Conservation (phyloP, 805 yeast genomes). For the Yarrowia phangngaensis region DNA sequence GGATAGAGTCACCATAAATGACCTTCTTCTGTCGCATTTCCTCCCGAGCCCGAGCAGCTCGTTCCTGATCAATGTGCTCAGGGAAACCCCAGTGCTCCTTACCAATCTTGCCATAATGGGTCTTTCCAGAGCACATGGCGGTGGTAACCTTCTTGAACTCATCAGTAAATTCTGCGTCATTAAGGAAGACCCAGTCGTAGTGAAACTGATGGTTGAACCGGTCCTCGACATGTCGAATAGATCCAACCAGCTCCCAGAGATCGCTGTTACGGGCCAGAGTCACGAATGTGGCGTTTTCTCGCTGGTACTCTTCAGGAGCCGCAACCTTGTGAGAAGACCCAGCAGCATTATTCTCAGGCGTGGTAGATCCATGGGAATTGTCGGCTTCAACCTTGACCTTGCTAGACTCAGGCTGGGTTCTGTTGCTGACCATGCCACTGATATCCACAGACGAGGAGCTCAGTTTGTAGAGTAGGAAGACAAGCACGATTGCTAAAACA, state of each 20-base stretch:
- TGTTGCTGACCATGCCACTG: constrained; percentile 9
- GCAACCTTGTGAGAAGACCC: constrained; percentile 10
- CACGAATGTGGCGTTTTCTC: constrained; percentile 46
- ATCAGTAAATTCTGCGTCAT: constrained; percentile 69
- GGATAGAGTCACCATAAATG: constrained; percentile 69
- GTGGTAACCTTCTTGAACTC: constrained; percentile 59
- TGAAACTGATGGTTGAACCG: constrained; percentile 70
- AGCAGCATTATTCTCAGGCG: constrained; percentile 18
- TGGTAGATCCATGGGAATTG: too few relatives aligned
- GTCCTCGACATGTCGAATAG: constrained; percentile 71
- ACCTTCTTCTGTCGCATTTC: constrained; percentile 52
- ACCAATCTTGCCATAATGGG: constrained; percentile 70
- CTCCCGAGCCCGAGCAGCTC: constrained; percentile 61
- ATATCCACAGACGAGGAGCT: constrained; percentile 20
- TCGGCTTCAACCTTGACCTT: not conserved
- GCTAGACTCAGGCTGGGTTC: constrained; percentile 16
- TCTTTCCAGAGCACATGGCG: constrained; percentile 58
- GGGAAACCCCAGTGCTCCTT: constrained; percentile 86
- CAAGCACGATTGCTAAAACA: constrained; percentile 37
- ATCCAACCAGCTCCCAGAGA: constrained; percentile 51
- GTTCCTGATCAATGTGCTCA: constrained; percentile 65
- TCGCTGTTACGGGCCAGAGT: constrained; percentile 70
- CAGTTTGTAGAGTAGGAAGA: constrained; percentile 39
- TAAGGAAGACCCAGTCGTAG: constrained; percentile 91
- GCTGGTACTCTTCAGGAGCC: constrained; percentile 30